phyloP scores from a whole-genome alignment of 169 alveolate species.

The Cryptosporidium baileyi region DNA sequence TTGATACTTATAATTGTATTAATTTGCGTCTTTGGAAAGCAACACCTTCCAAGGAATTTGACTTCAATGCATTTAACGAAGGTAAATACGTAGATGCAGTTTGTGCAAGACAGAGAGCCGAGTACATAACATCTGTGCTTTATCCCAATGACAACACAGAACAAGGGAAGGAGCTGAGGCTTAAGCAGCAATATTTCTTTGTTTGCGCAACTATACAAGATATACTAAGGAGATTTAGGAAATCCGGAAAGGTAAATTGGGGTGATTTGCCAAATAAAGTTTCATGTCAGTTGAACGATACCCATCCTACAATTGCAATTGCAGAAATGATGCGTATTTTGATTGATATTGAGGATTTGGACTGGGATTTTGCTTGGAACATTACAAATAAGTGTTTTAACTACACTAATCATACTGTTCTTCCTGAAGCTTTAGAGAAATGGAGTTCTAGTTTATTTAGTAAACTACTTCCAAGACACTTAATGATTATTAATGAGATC shows the following conservation, averaged over 20 bases:
- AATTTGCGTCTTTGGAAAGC: constrained; percentile 93
- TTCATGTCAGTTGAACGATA: constrained; percentile 90
- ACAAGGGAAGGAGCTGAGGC: constrained; percentile 92
- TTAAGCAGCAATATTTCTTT: constrained; percentile 94
- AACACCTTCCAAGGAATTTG: constrained; percentile 90
- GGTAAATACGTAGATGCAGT: constrained; percentile 91
- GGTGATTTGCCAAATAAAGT: constrained; percentile 87
- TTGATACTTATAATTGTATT: constrained; percentile 91
- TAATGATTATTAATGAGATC: constrained; percentile 88
- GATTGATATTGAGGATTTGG: constrained; percentile 88
- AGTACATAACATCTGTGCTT: constrained; percentile 91
- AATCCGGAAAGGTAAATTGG: constrained; percentile 86
- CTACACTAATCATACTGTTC: constrained; percentile 96
- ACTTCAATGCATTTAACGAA: constrained; percentile 88
- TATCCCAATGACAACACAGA: constrained; percentile 94
- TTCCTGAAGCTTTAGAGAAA: constrained; percentile 96
- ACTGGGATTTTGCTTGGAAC: constrained; percentile 91
- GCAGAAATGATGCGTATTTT: constrained; percentile 92
- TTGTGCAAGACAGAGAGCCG: constrained; percentile 90
- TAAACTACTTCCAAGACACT: constrained; percentile 90
- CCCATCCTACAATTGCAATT: constrained; percentile 96
- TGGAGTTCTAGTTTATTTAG: constrained; percentile 92
- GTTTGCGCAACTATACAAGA: constrained; percentile 93
- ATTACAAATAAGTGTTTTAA: constrained; percentile 84
- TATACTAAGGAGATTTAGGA: constrained; percentile 85